Conservation (phyloP, 305 asterid species). For the Fraxinus albicans region DNA sequence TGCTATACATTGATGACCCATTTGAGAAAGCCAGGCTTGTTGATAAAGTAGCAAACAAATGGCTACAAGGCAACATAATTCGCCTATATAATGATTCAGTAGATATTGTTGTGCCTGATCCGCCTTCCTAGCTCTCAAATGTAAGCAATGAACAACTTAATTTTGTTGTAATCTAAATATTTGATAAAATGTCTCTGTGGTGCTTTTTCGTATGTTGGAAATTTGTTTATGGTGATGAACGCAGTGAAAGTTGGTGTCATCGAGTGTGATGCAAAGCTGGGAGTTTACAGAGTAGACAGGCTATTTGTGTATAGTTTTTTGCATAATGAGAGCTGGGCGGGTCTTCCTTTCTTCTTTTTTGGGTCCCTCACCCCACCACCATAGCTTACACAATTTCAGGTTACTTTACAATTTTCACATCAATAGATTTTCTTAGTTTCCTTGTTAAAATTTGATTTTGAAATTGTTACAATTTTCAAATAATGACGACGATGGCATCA, state of each 20-base stretch:
- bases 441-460: no score
- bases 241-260: conserved; percentile 86
- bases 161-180: conserved; percentile 29
- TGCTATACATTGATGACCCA: conserved; percentile 83
- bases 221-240: conserved; percentile 6
- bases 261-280: conserved; percentile 96
- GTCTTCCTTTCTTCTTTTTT: conserved; percentile 24
- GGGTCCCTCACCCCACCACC: no score
- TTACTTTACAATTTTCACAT: no score
- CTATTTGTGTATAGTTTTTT: conserved; percentile 87
- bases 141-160: conserved; percentile 26
- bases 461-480: no score
- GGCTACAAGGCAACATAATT: conserved; percentile 60
- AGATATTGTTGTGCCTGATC: conserved; percentile 61
- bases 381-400: no score
- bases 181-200: conserved; percentile 41
- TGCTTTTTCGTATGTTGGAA: background rate
- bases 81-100: conserved; percentile 41
- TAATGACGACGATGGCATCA: no score
- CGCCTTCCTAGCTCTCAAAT: conserved; percentile 65
- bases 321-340: conserved; percentile 99
- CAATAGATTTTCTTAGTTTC: no score
- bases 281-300: conserved; percentile 92
- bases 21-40: conserved; percentile 82
- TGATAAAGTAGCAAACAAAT: conserved; percentile 63